Evolutionary conservation across 345 rosid species (phyloP), one percentile per base, ranked within the genome.

Genomic region (Lepidium sativum): DNA sequence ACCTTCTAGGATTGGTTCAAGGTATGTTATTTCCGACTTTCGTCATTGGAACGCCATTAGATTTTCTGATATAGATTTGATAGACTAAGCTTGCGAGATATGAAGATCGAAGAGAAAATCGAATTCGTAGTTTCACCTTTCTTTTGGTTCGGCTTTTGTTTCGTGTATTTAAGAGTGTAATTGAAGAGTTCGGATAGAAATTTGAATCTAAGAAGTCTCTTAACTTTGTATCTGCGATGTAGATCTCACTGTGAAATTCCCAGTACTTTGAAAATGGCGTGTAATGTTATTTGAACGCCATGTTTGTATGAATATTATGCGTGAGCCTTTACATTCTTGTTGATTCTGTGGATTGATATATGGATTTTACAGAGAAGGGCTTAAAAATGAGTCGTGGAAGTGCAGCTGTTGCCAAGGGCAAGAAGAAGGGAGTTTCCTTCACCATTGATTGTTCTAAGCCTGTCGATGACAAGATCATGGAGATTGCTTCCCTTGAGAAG

Each of bases 401-500:
- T 56, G 78, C 78, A 60, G 78, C 63, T 14, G 72, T 54, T 8
- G 67, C 71, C 5, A 75, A 75, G 68, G 79, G 79, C 61, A 75
- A 75, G 79, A 75, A 75, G 75, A 75, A 75, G 65, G 71, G 75
- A 35, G 79, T 75, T 0, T 64, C 75, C 64, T 75, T 70, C 59
- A 16, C 75, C 65, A 75, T 75, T 11, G 79, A 75, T 13, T 75
- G 79, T 13, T 53, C 79, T 0, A 75, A 75, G 75, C 79, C 79
- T n/a, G 79, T 65, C 0, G 79, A 75, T 50, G 79, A 75, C 64
- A 75, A 75, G 60, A 75, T 75, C 54, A 75, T 87, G 95, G 95
- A 87, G 77, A 79, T 87, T 39, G 88, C 87, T 16, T 85, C 88
- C 2, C 83, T 87, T 1, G 88, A 87, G 59, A 87, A 87, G 79